Evolutionary conservation across 2,329 filamentous ascomycete genomes (phyloP).

Genomic region (Domatiomyces globalis): DNA sequence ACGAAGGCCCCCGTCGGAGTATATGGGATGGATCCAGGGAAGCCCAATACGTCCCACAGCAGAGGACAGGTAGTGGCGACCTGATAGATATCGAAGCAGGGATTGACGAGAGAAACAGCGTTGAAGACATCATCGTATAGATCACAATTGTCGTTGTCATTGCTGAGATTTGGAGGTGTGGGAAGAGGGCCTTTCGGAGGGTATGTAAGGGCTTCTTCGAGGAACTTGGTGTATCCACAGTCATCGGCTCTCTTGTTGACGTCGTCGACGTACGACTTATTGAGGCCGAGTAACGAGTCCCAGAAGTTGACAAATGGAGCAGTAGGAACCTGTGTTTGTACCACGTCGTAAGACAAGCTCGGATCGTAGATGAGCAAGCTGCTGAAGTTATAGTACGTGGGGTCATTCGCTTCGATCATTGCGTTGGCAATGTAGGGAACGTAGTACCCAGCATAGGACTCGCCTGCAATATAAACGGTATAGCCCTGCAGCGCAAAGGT

Average conservation of each 20-base stretch:
- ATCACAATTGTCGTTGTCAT: constrained; percentile 38
- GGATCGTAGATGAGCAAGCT: constrained; percentile 64
- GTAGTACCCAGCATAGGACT: constrained; percentile 46
- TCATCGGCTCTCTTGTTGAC: constrained; percentile 28
- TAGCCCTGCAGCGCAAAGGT: constrained; percentile 53
- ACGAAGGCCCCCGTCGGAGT: constrained; percentile 46
- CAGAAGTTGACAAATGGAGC: constrained; percentile 31
- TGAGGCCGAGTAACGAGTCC: constrained; percentile 32
- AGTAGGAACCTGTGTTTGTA: constrained; percentile 35
- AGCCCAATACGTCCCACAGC: constrained; percentile 54
- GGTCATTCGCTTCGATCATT: constrained; percentile 56
- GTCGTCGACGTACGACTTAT: constrained; percentile 28
- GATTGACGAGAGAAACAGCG: constrained; percentile 48
- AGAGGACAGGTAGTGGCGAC: constrained; percentile 58
- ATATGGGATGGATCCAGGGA: constrained; percentile 52
- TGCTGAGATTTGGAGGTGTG: constrained; percentile 32
- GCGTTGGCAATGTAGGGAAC: constrained; percentile 59
- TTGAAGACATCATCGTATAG: constrained; percentile 43
- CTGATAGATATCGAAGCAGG: constrained; percentile 67
- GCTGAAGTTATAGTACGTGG: constrained; percentile 51
- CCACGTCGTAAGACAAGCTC: constrained; percentile 39
- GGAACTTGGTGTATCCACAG: constrained; percentile 34
- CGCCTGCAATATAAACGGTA: constrained; percentile 61
- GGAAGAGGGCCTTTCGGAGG: constrained; percentile 52
- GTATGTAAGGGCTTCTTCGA: constrained; percentile 45